Base-by-base conservation (phyloP, 2,329 filamentous ascomycete species). In the Lojkania enalia region DNA sequence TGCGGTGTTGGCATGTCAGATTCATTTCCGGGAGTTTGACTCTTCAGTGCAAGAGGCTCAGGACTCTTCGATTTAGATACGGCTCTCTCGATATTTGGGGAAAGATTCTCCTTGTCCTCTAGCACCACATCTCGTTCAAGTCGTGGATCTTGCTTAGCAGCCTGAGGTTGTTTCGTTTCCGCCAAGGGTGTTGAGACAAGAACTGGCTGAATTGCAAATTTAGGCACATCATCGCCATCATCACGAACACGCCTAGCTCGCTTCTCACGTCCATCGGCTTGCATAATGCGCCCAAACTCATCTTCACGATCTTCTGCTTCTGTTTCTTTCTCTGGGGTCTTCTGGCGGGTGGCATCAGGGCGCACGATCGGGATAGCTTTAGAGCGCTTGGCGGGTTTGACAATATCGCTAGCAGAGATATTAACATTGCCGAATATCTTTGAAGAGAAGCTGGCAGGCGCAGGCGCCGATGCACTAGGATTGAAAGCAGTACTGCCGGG, bases 331-430 rank as follows among this genome's bases (percentile, higher is more conserved):
- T 74, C 46, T 52, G 71, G 57, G 76, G 83, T 62, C 32, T 55
- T 54, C 44, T 65, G 55, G 18, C 58, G 58, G 16, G 60, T 57
- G 45, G 51, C 54, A 44, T 83, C 77, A 1, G 88, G 87, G 29
- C 78, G 78, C 7, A 92, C 72, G 51, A 96, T 95, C 0, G 90
- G 87, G 42, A 96, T 81, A 7, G 90, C 90, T 71, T 94, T 96
- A 3, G 85, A 88, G 57, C 83, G 84, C 71, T 87, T 90, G 0
- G 72, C 67, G 5, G 85, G 80, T 59, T 87, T 87, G 20, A 82
- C 72, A 38, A 83, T 78, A 16, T 88, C 84, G 12, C 79, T 77
- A 21, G 77, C 69, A 42, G 77, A 80, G 21, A 87, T 72, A 51
- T 83, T 80, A 41, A 70, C 57, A 42, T 63, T 53, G 5, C 66